Evolutionary conservation across 495 filamentous ascomycete genomes (phyloP).

Genomic region (Neurospora cerealis): DNA sequence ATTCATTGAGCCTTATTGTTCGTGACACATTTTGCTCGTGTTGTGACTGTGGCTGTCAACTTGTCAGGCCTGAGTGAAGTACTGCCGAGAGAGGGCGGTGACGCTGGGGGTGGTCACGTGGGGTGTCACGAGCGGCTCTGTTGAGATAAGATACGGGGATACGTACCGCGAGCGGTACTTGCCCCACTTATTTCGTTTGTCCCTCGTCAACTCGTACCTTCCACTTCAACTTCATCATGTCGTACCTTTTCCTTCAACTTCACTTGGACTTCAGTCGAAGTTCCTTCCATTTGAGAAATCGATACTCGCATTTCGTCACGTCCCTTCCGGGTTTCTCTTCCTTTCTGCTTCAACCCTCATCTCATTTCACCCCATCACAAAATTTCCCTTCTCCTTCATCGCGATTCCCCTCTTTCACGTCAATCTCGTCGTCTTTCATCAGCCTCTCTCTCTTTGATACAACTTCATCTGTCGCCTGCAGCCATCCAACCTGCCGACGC

Average conservation of each 20-base stretch:
- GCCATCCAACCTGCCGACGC: not conserved
- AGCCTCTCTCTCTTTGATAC: not conserved
- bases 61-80: not conserved
- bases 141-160: not conserved
- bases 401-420: not conserved
- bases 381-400: not conserved
- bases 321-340: not conserved
- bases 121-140: not conserved
- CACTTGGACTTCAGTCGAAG: not conserved
- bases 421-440: not conserved
- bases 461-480: not conserved
- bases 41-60: not conserved
- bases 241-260: not conserved
- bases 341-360: not conserved
- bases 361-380: not conserved
- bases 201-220: not conserved
- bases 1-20: accelerated
- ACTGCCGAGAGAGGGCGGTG: not conserved
- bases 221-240: not conserved
- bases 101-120: not conserved
- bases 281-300: not conserved
- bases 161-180: not conserved
- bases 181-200: not conserved
- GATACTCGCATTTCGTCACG: not conserved
- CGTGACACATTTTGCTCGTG: not conserved